A percentile compares a stretch with the other conserved stretches of the same genome.
phyloP scores from a whole-genome alignment of 2,329 filamentous ascomycete species.

The Fusarium metavorans region DNA sequence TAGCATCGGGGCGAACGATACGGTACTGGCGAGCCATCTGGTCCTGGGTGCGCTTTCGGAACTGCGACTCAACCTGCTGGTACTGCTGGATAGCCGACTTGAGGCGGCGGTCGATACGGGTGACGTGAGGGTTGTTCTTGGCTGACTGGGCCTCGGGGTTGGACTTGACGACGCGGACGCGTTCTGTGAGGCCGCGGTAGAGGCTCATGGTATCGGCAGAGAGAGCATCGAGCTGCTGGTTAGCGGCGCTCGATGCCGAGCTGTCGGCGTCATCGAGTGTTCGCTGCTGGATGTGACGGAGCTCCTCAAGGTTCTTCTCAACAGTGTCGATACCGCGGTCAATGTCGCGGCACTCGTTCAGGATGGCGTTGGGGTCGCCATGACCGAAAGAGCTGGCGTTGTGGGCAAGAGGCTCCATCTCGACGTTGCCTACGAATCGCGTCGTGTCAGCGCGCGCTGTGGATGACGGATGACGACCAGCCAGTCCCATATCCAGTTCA shows the following conservation, averaged over 20 bases:
- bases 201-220: conserved; percentile 84
- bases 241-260: conserved; percentile 72
- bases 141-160: conserved; percentile 79
- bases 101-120: conserved; percentile 81
- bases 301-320: conserved; percentile 76
- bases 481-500: neutral
- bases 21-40: conserved; percentile 91
- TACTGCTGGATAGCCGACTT: conserved; percentile 86
- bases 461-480: neutral
- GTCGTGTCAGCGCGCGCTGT: conserved; percentile 30
- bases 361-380: conserved; percentile 78
- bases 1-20: conserved; percentile 86
- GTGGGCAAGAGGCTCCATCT: conserved; percentile 76
- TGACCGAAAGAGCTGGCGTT: conserved; percentile 61
- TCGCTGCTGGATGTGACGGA: conserved; percentile 77
- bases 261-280: conserved; percentile 82
- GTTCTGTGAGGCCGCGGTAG: conserved; percentile 83
- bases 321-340: conserved; percentile 81
- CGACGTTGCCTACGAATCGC: conserved; percentile 65
- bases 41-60: conserved; percentile 82
- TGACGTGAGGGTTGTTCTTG: conserved; percentile 84
- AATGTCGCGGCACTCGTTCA: conserved; percentile 87
- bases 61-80: conserved; percentile 82
- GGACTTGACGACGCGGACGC: conserved; percentile 85
- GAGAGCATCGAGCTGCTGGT: conserved; percentile 78